Conservation (phyloP, 129 eudicot genomes). For the Apium graveolens region DNA sequence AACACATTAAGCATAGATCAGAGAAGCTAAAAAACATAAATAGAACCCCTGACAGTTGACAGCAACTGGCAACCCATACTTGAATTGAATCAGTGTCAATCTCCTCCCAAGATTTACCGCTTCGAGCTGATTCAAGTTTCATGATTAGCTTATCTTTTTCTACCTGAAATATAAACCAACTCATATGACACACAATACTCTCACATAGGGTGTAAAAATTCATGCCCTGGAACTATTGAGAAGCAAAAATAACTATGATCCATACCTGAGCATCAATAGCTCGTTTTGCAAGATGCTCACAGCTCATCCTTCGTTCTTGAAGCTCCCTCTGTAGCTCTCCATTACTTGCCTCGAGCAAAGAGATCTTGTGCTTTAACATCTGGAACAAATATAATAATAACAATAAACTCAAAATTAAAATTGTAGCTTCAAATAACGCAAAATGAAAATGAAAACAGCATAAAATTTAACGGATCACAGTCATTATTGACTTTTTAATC, state of each 20-base stretch:
- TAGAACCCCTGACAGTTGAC: background rate
- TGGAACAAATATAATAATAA: slow-evolving; percentile 8
- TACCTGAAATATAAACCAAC: slow-evolving; percentile 34
- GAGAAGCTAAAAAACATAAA: slow-evolving; percentile 3
- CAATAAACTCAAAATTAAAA: background rate
- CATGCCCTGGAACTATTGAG: background rate
- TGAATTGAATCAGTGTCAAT: slow-evolving; percentile 37
- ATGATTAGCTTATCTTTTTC: slow-evolving; percentile 68
- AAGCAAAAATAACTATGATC: background rate
- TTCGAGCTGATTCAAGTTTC: slow-evolving; percentile 68
- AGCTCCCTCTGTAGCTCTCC: slow-evolving; percentile 59
- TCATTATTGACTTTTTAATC: background rate
- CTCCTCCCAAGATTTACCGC: slow-evolving; percentile 79
- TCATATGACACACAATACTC: background rate
- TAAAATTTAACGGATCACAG: background rate
- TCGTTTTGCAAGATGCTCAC: slow-evolving; percentile 61
- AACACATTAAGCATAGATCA: slow-evolving; percentile 10
- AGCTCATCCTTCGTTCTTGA: slow-evolving; percentile 44
- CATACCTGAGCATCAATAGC: slow-evolving; percentile 87
- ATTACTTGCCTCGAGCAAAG: slow-evolving; percentile 82
- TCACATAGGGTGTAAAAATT: background rate
- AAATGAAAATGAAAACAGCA: background rate
- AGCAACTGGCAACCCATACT: slow-evolving; percentile 27
- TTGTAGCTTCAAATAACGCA: background rate
- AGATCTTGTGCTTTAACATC: slow-evolving; percentile 79